These are phyloP conservation scores for Suillus subaureus DNA, from an alignment of 768 basidiomycete genomes.

Conservation along the genomic window DNA sequence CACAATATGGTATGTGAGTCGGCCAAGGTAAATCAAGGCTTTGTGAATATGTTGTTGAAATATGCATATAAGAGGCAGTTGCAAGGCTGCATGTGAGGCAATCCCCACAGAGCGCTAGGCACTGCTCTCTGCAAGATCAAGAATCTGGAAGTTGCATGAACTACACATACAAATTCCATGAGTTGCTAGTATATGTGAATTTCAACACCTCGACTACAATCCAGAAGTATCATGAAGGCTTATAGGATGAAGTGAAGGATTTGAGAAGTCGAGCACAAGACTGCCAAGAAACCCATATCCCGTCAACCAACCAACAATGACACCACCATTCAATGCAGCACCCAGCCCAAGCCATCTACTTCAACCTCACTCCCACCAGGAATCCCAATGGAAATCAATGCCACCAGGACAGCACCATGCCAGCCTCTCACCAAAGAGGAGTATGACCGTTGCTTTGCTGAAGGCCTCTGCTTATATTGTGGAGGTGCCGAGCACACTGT, in stretches of 20 bases:
- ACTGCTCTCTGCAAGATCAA: conserved; percentile 31
- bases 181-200: conserved; percentile 21
- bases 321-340: too few relatives aligned
- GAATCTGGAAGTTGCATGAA: conserved; percentile 25
- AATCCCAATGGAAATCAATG: conserved; percentile 37
- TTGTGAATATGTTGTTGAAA: too few relatives aligned
- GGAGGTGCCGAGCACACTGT: conserved; percentile 34
- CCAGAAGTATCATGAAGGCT: conserved; percentile 29
- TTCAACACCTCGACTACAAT: conserved; percentile 28
- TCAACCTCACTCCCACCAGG: conserved; percentile 1
- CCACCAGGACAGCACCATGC: conserved; percentile 12
- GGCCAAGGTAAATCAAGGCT: too few relatives aligned
- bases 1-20: too few relatives aligned
- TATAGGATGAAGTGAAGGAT: conserved; percentile 32
- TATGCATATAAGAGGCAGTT: too few relatives aligned
- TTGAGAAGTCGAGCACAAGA: conserved; percentile 19
- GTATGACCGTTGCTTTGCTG: conserved; percentile 20
- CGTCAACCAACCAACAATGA: too few relatives aligned
- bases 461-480: conserved; percentile 41
- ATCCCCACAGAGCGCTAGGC: too few relatives aligned
- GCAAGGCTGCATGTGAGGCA: too few relatives aligned
- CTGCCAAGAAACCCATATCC: too few relatives aligned
- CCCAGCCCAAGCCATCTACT: too few relatives aligned
- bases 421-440: conserved; percentile 33
- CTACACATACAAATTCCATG: conserved; percentile 30